These are phyloP conservation scores for Clitoria ternatea DNA, from an alignment of 306 rosid genomes.

Conservation along the genomic window DNA sequence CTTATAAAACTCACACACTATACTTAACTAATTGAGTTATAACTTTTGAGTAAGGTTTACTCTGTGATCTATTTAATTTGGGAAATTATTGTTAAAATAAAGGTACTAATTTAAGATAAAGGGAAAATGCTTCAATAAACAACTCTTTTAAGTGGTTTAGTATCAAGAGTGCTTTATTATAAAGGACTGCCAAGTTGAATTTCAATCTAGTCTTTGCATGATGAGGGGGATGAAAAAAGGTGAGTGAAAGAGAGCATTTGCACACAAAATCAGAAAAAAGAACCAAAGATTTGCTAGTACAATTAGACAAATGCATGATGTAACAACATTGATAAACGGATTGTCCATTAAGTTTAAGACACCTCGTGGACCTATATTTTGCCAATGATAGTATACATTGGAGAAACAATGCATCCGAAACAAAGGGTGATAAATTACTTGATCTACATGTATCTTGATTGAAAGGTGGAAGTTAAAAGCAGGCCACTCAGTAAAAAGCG, in stretches of 20 bases:
- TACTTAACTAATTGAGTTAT: too few relatives aligned
- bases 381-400: neutral
- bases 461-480: conserved; percentile 22
- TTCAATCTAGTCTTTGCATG: neutral
- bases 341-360: conserved; percentile 13
- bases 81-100: too few relatives aligned
- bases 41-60: too few relatives aligned
- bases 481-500: conserved; percentile 22
- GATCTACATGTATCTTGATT: conserved; percentile 3
- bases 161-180: neutral
- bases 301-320: conserved; percentile 19
- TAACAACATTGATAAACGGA: conserved; percentile 6
- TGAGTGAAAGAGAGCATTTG: neutral
- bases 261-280: neutral
- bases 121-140: neutral
- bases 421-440: neutral
- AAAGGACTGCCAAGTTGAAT: neutral
- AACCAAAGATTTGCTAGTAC: conserved; percentile 7
- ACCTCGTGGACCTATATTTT: conserved; percentile 9
- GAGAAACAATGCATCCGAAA: conserved; percentile 3
- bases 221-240: neutral
- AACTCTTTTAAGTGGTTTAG: neutral
- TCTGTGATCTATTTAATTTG: too few relatives aligned
- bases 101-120: too few relatives aligned
- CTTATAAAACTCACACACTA: too few relatives aligned